Evolutionary conservation across 2,329 filamentous ascomycete genomes (phyloP), one percentile per base, ranked within the genome.

Genomic region (Fusarium chuoi): DNA sequence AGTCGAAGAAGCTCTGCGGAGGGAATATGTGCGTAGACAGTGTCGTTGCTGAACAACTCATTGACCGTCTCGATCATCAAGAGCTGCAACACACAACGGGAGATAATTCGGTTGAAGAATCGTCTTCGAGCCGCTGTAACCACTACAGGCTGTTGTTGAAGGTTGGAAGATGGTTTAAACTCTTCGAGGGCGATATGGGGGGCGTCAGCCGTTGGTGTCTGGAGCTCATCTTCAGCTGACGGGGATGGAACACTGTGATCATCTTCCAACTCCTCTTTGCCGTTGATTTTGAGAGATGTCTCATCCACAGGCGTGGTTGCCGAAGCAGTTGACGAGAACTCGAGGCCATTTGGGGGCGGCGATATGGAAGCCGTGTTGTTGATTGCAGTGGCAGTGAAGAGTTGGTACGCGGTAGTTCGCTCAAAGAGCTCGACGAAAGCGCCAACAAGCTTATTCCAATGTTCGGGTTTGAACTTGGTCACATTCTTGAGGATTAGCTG

Each of bases 31-130:
- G 91, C 88, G 81, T 99, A 99, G 22, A 99, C 97, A 3, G 93
- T 90, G 80, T 98, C 95, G 82, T 98, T 99, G 77, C 95, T 97
- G 85, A 99, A 99, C 55, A 99, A 90, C 83, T 99, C 97, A 79
- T 97, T 97, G 46, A 99, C 97, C 0, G 97, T 99, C 83, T 99
- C 97, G 77, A 99, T 99, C 95, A 99, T 99, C 73, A 99, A 90
- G 5, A 99, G 89, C 82, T 99, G 97, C 14, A 99, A 87, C 8
- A 99, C 97, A 81, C 96, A 99, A 75, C 97, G 96, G 20, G 96
- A 98, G 83, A 99, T 99, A 82, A 99, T 99, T 76, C 96, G 94
- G 84, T 99, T 99, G 88, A 99, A 99, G 86, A 98, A 98, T 59
- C 95, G 93, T 41, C 96, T 91, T 33, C 96, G 93, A 1, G 96